These are phyloP conservation scores for Orbilia ellipsospora DNA, from an alignment of 2,329 filamentous ascomycete genomes.

Conservation along the genomic window DNA sequence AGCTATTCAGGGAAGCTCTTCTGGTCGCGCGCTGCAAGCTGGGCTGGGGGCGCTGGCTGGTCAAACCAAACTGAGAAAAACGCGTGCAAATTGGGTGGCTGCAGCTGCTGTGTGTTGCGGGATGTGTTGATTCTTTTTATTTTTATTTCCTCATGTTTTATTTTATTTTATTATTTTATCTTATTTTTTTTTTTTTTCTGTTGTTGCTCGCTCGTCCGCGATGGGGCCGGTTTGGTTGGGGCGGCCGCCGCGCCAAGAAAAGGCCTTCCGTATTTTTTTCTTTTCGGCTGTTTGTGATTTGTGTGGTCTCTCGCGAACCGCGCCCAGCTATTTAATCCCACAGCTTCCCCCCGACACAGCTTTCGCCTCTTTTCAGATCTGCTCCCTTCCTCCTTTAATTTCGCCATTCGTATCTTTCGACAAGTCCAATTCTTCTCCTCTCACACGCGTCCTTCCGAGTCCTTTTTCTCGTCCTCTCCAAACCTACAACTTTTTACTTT, in stretches of 20 bases:
- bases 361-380: slow-evolving; percentile 58
- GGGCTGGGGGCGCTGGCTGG: not conserved
- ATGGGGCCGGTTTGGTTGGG: slow-evolving; percentile 11
- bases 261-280: slow-evolving; percentile 20
- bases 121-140: slow-evolving; percentile 19
- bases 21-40: too few relatives aligned
- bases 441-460: too few relatives aligned
- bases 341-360: slow-evolving; percentile 58
- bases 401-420: slow-evolving; percentile 38
- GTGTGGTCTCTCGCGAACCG: slow-evolving; percentile 43
- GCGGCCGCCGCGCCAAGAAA: slow-evolving; percentile 31
- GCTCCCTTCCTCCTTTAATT: slow-evolving; percentile 57
- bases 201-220: slow-evolving; percentile 39
- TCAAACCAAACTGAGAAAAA: not conserved
- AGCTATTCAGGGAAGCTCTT: too few relatives aligned
- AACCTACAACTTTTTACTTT: slow-evolving; percentile 62
- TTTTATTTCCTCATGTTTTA: not conserved
- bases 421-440: slow-evolving; percentile 13
- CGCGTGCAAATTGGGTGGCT: not conserved
- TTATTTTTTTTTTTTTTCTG: slow-evolving; percentile 12
- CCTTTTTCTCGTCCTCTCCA: slow-evolving; percentile 25
- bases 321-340: slow-evolving; percentile 49
- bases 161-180: not conserved
- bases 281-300: slow-evolving; percentile 35
- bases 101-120: slow-evolving; percentile 1